phyloP scores from a whole-genome alignment of 192 early-diverging fungal genomes.

The Diversispora eburnea region DNA sequence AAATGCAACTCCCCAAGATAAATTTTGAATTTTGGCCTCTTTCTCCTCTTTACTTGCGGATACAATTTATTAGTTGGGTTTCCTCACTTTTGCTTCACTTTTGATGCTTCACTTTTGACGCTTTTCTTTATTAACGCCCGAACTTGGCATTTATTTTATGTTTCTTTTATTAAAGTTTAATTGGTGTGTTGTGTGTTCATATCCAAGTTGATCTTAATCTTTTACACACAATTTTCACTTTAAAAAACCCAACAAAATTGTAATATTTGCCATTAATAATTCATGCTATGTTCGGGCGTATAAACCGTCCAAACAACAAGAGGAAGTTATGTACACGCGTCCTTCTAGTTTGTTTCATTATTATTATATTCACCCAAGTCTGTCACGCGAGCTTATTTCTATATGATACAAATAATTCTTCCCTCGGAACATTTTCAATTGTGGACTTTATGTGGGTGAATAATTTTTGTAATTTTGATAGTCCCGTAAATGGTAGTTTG shows the following conservation, averaged over 20 bases:
- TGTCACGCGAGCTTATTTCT: neutral
- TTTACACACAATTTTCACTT: neutral
- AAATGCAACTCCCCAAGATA: no score
- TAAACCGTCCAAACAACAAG: neutral
- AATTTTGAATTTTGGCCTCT: no score
- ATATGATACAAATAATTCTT: neutral
- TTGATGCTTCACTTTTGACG: no score
- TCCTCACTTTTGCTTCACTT: no score
- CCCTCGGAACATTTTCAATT: neutral
- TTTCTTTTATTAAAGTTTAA: neutral
- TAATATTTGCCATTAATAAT: no score
- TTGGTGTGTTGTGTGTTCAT: neutral
- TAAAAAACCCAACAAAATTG: neutral
- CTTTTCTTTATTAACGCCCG: neutral
- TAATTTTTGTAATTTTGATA: neutral
- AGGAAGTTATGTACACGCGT: neutral
- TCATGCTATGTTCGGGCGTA: neutral
- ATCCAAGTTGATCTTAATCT: neutral
- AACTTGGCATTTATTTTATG: neutral
- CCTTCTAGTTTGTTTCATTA: neutral
- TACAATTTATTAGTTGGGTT: no score
- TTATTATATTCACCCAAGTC: neutral
- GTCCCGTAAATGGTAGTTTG: neutral
- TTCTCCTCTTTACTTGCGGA: no score
- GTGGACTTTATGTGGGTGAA: neutral